These are phyloP conservation scores for Hypoxylon sp. DNA, from an alignment of 2,329 filamentous ascomycete genomes.

Conservation along the genomic window DNA sequence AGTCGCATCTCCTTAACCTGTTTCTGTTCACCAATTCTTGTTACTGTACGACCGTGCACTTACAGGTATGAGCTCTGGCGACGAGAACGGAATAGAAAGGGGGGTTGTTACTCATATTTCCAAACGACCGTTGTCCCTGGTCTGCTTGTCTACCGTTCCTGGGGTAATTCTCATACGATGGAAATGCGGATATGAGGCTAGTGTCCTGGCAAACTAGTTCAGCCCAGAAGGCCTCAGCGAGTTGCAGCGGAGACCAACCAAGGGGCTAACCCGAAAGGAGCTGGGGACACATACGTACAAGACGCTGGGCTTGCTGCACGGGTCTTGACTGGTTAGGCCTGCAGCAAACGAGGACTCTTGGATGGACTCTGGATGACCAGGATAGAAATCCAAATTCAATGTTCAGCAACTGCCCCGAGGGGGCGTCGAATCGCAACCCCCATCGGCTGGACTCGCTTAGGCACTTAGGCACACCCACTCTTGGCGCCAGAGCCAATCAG, in stretches of 20 bases:
- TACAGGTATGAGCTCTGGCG: slow-evolving; percentile 9
- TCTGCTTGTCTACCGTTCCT: slow-evolving; percentile 22
- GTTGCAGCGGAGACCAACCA: slow-evolving; percentile 24
- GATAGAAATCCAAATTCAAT: slow-evolving; percentile 44
- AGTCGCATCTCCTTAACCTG: slow-evolving; percentile 24
- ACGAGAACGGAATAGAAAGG: slow-evolving; percentile 20
- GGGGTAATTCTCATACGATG: slow-evolving; percentile 36
- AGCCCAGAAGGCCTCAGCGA: slow-evolving; percentile 30
- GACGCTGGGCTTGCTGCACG: slow-evolving; percentile 30
- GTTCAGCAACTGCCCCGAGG: slow-evolving; percentile 25
- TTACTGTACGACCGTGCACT: slow-evolving; percentile 18
- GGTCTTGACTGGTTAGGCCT: slow-evolving; percentile 27
- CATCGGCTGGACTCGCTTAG: slow-evolving; percentile 46
- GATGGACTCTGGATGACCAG: slow-evolving; percentile 26
- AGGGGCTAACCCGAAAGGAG: slow-evolving; percentile 33
- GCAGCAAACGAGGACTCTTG: slow-evolving; percentile 28
- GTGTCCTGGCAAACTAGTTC: slow-evolving; percentile 33
- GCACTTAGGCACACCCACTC: slow-evolving; percentile 45
- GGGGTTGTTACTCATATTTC: slow-evolving; percentile 9
- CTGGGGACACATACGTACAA: slow-evolving; percentile 34
- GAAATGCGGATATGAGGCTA: slow-evolving; percentile 24
- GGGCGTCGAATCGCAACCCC: slow-evolving; percentile 36
- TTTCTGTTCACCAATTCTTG: slow-evolving; percentile 13
- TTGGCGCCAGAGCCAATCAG: slow-evolving; percentile 43
- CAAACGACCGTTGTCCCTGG: slow-evolving; percentile 25